These are phyloP conservation scores for Aspergillus latus DNA, from an alignment of 2,329 filamentous ascomycete species.

Conservation along the genomic window DNA sequence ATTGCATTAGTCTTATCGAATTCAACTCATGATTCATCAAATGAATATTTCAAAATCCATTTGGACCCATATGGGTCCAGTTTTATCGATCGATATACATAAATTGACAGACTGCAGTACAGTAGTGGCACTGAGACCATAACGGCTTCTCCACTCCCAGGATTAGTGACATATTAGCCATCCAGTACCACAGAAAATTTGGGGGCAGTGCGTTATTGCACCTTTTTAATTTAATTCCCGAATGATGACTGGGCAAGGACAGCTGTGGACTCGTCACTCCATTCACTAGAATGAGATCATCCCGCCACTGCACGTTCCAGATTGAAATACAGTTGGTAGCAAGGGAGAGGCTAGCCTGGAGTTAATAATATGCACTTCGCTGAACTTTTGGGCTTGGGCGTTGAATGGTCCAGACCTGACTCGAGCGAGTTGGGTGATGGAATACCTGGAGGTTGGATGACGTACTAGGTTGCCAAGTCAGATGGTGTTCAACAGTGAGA, in stretches of 20 bases:
- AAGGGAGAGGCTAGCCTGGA: neutral
- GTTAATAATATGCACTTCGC: neutral
- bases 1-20: neutral
- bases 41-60: neutral
- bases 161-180: neutral
- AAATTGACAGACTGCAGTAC: no score
- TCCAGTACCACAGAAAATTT: neutral
- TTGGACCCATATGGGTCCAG: no score
- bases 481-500: neutral
- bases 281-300: slow-evolving; percentile 12
- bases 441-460: neutral
- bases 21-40: neutral
- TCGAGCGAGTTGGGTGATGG: neutral
- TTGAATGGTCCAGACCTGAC: slow-evolving; percentile 1
- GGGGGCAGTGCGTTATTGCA: neutral
- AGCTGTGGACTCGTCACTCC: neutral
- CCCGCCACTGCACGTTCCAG: slow-evolving; percentile 1
- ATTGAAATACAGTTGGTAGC: neutral
- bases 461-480: neutral
- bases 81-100: no score
- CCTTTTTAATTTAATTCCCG: neutral
- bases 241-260: neutral
- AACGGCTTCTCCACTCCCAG: neutral
- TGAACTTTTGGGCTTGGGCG: neutral
- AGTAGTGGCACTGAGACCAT: neutral